phyloP scores from a whole-genome alignment of 2,329 filamentous ascomycete genomes.

The Colletotrichum caudatum region DNA sequence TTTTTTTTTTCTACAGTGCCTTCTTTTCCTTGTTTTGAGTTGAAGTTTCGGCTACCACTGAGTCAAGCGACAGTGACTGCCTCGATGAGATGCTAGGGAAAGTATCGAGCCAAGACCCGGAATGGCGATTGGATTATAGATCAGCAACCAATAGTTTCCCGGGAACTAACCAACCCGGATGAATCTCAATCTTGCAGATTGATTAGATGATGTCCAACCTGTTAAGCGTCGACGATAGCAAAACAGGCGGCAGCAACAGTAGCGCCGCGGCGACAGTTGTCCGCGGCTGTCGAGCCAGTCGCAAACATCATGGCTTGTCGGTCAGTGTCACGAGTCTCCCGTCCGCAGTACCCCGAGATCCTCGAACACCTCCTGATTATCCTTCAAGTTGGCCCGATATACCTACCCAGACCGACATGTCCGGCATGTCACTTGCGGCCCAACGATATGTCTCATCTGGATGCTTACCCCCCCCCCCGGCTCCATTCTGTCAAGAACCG shows the following conservation, averaged over 20 bases:
- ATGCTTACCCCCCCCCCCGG: constrained; percentile 6
- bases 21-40: background rate
- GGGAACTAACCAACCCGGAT: background rate
- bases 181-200: background rate
- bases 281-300: background rate
- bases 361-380: background rate
- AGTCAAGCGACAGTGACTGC: background rate
- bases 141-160: constrained; percentile 8
- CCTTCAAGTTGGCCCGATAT: background rate
- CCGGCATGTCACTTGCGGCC: constrained; percentile 2
- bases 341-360: background rate
- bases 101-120: background rate
- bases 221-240: background rate
- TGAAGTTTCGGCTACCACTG: background rate
- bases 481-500: background rate
- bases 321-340: background rate
- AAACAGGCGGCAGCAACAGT: constrained; percentile 14
- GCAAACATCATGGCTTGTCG: background rate
- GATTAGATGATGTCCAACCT: constrained; percentile 7
- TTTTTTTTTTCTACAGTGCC: too few relatives aligned
- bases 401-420: background rate
- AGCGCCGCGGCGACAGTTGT: background rate
- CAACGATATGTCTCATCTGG: background rate
- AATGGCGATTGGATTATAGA: background rate
- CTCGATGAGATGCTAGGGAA: constrained; percentile 4